These are phyloP conservation scores for Odontarrhena argentea DNA, from an alignment of 345 rosid species.

Conservation along the genomic window DNA sequence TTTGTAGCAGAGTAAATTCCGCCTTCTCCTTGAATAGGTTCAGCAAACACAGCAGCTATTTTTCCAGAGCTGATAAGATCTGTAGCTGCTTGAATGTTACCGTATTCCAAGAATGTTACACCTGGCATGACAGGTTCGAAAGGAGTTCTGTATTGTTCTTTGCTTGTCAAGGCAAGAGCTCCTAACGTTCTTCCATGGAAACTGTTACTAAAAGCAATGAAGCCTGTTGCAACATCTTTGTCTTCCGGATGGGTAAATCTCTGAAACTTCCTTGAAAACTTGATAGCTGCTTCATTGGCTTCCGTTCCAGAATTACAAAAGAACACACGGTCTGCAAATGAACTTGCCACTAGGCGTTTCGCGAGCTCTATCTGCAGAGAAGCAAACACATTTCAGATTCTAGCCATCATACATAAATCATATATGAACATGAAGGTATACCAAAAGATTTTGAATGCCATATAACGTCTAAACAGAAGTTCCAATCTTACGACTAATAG, in stretches of 20 bases:
- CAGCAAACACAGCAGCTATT: constrained; percentile 89
- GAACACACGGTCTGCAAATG: constrained; percentile 86
- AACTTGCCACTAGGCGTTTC: constrained; percentile 62
- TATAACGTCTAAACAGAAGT: neutral
- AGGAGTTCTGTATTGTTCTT: constrained; percentile 79
- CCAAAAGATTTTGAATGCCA: neutral
- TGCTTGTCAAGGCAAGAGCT: constrained; percentile 91
- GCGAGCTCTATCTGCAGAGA: constrained; percentile 77
- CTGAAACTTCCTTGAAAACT: constrained; percentile 88
- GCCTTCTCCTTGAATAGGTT: constrained; percentile 98
- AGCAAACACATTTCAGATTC: neutral
- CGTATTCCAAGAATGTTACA: constrained; percentile 82
- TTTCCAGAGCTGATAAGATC: constrained; percentile 56
- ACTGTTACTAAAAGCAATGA: constrained; percentile 72
- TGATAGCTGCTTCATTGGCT: constrained; percentile 97
- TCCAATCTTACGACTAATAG: neutral
- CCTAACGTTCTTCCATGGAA: constrained; percentile 99
- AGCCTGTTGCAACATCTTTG: constrained; percentile 58
- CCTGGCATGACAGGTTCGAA: constrained; percentile 99
- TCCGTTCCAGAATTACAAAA: constrained; percentile 91
- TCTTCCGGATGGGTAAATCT: constrained; percentile 57
- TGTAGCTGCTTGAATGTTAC: constrained; percentile 63
- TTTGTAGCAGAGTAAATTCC: constrained; percentile 80
- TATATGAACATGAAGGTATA: neutral
- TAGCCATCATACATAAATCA: neutral